Evolutionary conservation across 345 rosid species (phyloP), one percentile per base, ranked within the genome.

Genomic region (Boechera stricta): DNA sequence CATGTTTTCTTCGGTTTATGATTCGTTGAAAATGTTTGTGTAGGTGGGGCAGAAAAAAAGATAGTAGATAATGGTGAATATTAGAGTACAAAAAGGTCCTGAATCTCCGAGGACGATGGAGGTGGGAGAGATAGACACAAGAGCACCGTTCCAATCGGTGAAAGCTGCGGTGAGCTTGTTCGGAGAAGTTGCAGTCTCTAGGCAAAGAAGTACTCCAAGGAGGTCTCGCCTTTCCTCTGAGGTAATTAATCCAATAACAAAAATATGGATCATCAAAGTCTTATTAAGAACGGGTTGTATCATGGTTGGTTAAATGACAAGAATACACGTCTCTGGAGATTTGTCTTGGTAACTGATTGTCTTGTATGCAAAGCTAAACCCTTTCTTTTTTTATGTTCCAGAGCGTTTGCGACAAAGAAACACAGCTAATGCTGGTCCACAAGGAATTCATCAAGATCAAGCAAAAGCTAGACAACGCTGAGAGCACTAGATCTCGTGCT

Each of bases 81-180:
- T 88, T 31, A 73, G 87, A 18, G 70, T 35, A 33, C 79, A 75
- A 69, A 69, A 79, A 56, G 67, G 67, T 70, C 72, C 75, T 4
- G 84, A 61, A 51, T 88, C 93, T 68, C 94, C 93, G 0, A 86
- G 75, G 76, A 86, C 74, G 68, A 84, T 66, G 64, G 99, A 89
- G 88, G 87, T 90, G 2, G 97, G 98, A 67, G 98, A 94, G 87
- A 95, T 92, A 62, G 99, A 95, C 84, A 92, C 99, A 6, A 77
- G 88, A 81, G 94, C 95, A 32, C 99, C 98, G 0, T 89, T 92
- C 68, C 90, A 89, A 77, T 95, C 99, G 49, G 99, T 95, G 44
- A 90, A 84, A 81, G 99, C 99, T 16, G 98, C 99, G 13, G 97
- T 95, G 61, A 90, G 86, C 62, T 81, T 92, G 56, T 95, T 90